These are phyloP conservation scores for Trichoderma brevicompactum DNA, from an alignment of 2,329 filamentous ascomycete genomes.

Conservation along the genomic window DNA sequence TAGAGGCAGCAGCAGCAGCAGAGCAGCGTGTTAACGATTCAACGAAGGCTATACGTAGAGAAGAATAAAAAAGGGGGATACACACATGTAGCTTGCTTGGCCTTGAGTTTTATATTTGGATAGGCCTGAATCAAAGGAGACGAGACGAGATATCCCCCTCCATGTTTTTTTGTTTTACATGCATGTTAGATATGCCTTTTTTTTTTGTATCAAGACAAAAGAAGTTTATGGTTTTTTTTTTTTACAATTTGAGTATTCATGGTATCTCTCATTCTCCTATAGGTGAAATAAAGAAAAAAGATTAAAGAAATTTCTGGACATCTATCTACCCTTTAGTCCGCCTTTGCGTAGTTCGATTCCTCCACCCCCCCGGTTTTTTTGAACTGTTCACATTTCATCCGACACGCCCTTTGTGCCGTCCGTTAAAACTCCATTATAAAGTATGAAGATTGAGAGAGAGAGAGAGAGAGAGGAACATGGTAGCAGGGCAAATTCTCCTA, in stretches of 20 bases:
- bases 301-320: conserved; percentile 1
- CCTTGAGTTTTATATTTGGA: too few species aligned
- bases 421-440: conserved; percentile 24
- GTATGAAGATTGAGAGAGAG: conserved; percentile 25
- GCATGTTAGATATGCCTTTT: not conserved
- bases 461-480: not conserved
- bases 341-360: not conserved
- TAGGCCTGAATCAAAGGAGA: too few species aligned
- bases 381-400: conserved; percentile 11
- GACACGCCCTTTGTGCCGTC: conserved; percentile 17
- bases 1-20: not conserved
- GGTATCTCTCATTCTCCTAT: conserved; percentile 18
- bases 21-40: not conserved
- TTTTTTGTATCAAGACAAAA: not conserved
- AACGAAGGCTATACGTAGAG: not conserved
- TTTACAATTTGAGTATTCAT: not conserved
- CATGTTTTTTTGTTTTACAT: not conserved
- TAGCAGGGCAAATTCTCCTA: not conserved
- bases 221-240: not conserved
- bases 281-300: not conserved
- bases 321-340: not conserved
- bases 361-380: not conserved
- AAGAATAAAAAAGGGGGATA: not conserved
- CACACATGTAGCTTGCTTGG: not conserved
- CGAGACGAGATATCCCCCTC: not conserved